phyloP scores from a whole-genome alignment of 345 rosid species.

The Arabidopsis suecica region DNA sequence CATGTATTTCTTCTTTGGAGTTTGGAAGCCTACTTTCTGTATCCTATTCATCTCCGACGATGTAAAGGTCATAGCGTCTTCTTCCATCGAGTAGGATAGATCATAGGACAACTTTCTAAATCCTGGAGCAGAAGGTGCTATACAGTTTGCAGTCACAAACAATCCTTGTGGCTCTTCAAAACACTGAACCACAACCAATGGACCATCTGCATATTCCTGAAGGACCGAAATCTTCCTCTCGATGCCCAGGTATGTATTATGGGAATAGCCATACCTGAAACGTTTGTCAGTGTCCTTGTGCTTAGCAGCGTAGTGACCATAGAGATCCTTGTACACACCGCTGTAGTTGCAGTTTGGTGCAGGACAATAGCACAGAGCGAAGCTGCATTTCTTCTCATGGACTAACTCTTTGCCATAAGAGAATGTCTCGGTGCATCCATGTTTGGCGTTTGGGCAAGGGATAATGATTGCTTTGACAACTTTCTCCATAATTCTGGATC shows the following conservation, averaged over 20 bases:
- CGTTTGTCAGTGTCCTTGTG: neutral
- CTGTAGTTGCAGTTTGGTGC: neutral
- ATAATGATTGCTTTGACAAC: neutral
- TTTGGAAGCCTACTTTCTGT: neutral
- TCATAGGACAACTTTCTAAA: neutral
- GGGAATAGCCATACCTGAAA: neutral
- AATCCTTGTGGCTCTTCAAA: neutral
- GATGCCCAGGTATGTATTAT: fast-evolving
- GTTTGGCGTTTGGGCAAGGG: constrained; percentile 8
- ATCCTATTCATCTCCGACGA: neutral
- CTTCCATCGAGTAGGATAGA: neutral
- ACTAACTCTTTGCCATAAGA: constrained; percentile 2
- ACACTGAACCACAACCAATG: constrained; percentile 9
- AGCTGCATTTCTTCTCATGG: neutral
- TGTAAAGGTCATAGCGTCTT: neutral
- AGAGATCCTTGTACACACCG: neutral
- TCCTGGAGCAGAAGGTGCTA: constrained; percentile 12
- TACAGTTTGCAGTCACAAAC: neutral
- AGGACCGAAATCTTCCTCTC: neutral
- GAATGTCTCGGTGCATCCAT: neutral
- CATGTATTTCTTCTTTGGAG: neutral
- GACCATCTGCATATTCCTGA: neutral
- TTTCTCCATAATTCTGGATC: neutral
- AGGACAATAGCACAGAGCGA: neutral
- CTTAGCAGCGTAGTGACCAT: neutral